Evolutionary conservation across 805 yeast species (phyloP).

Genomic region (Ogataea wickerhamii): DNA sequence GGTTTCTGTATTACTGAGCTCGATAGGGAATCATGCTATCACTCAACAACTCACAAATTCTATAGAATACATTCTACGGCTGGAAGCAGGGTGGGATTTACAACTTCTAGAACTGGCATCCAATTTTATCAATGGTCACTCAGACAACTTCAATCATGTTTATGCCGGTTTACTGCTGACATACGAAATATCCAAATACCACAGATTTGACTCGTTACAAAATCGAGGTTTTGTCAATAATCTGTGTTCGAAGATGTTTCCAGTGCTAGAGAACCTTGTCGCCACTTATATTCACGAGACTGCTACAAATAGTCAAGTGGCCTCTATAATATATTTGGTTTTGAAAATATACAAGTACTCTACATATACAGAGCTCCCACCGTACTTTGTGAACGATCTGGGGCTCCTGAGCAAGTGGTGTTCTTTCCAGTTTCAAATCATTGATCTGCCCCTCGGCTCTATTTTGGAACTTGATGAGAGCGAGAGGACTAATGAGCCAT

Average conservation of each 20-base stretch:
- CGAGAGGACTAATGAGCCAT: slow-evolving; percentile 45
- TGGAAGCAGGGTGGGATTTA: slow-evolving; percentile 49
- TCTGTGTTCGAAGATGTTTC: slow-evolving; percentile 56
- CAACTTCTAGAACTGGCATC: slow-evolving; percentile 45
- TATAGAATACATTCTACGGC: slow-evolving; percentile 48
- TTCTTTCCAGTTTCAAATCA: slow-evolving; percentile 60
- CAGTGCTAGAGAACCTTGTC: slow-evolving; percentile 59
- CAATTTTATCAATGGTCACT: slow-evolving; percentile 39
- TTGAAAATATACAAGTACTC: slow-evolving; percentile 77
- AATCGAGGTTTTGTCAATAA: slow-evolving; percentile 48
- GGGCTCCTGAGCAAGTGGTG: slow-evolving; percentile 60
- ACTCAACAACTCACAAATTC: slow-evolving; percentile 58
- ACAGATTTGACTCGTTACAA: slow-evolving; percentile 63
- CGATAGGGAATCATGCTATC: slow-evolving; percentile 40
- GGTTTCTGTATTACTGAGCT: slow-evolving; percentile 50
- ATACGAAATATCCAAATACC: slow-evolving; percentile 64
- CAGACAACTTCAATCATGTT: slow-evolving; percentile 40
- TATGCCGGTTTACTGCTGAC: slow-evolving; percentile 70
- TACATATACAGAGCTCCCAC: slow-evolving; percentile 70
- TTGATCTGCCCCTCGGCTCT: slow-evolving; percentile 44
- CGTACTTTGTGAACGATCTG: slow-evolving; percentile 46
- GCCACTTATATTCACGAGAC: slow-evolving; percentile 37
- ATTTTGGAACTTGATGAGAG: slow-evolving; percentile 42
- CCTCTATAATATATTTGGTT: slow-evolving; percentile 66
- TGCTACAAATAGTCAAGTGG: slow-evolving; percentile 36